Base-by-base conservation (phyloP, 768 basidiomycete species). In the Goffeauzyma gilvescens region DNA sequence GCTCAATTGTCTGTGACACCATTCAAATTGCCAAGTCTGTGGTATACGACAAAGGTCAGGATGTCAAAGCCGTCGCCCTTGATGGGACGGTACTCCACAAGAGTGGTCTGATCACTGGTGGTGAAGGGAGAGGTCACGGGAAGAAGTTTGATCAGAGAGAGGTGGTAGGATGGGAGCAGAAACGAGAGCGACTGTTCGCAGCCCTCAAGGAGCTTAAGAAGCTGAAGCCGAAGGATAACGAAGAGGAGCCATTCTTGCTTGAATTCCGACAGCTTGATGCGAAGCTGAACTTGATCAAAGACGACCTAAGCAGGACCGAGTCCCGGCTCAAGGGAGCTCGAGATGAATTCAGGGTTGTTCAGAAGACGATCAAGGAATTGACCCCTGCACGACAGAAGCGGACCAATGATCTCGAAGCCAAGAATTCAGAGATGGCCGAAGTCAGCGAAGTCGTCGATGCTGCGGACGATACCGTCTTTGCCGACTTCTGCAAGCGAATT, bases 31-130 rank as follows among this genome's bases (percentile, higher is more conserved):
- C 93, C 7, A 70, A 75, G 49, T 78, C 78, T 59, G 76, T 96
- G 5, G 83, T 81, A 53, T 98, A 86, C 65, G 87, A 90, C 54
- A 87, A 83, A 64, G 79, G 79, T 0, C 85, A 93, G 59, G 89
- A 95, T 52, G 83, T 98, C 30, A 98, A 98, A 89, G 93, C 89
- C 46, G 93, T 98, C 17, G 93, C 93, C 0, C 68, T 98, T 32
- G 89, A 96, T 32, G 93, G 93, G 1, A 96, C 89, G 2, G 69
- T 98, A 47, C 95, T 98, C 35, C 93, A 98, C 64, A 89, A 89
- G 68, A 87, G 84, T 51, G 93, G 93, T 48, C 67, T 90, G 35
- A 96, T 98, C 58, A 98, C 93, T 25, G 93, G 93, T 66, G 93
- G 93, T 21, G 71, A 75, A 36, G 83, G 84, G 53, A 72, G 78